Percentiles rank a stretch among this genome's conserved stretches.
phyloP scores from a whole-genome alignment of 2,329 filamentous ascomycete species.

The Microdochium bolleyi region DNA sequence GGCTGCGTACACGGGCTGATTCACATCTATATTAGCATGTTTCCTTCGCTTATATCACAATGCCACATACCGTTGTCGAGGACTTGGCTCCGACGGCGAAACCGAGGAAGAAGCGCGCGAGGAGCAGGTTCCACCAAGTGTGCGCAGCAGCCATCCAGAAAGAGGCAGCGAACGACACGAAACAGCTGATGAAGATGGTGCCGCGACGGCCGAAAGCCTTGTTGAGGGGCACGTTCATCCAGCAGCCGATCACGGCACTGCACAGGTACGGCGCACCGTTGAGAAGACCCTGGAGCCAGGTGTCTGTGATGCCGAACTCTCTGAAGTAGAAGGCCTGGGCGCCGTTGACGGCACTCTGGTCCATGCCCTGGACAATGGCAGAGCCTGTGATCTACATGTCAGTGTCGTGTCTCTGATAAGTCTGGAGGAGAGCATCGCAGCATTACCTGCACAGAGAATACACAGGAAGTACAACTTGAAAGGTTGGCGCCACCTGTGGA shows the following conservation, averaged over 20 bases:
- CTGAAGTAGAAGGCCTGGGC: slow-evolving; percentile 57
- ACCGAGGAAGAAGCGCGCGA: slow-evolving; percentile 61
- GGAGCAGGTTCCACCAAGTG: slow-evolving; percentile 59
- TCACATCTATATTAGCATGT: slow-evolving; percentile 33
- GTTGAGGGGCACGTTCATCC: slow-evolving; percentile 68
- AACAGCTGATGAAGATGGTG: slow-evolving; percentile 62
- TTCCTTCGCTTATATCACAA: neutral
- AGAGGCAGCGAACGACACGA: slow-evolving; percentile 48
- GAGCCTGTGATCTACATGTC: slow-evolving; percentile 18
- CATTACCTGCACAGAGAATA: slow-evolving; percentile 13
- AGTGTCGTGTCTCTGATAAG: neutral
- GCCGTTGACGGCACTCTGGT: slow-evolving; percentile 63
- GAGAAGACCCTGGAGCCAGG: slow-evolving; percentile 53
- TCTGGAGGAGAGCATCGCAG: neutral
- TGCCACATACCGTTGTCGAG: slow-evolving; percentile 41
- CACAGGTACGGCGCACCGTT: slow-evolving; percentile 58
- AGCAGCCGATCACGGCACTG: slow-evolving; percentile 63
- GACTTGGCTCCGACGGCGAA: slow-evolving; percentile 65
- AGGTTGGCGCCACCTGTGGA: slow-evolving; percentile 63
- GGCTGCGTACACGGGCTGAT: slow-evolving; percentile 46
- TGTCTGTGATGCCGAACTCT: slow-evolving; percentile 51
- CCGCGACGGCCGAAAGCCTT: slow-evolving; percentile 61
- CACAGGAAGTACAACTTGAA: slow-evolving; percentile 54
- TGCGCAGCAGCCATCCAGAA: slow-evolving; percentile 38
- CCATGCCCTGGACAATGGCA: slow-evolving; percentile 65